phyloP scores from a whole-genome alignment of 495 filamentous ascomycete species.

The Xanthoparmelia taractica region DNA sequence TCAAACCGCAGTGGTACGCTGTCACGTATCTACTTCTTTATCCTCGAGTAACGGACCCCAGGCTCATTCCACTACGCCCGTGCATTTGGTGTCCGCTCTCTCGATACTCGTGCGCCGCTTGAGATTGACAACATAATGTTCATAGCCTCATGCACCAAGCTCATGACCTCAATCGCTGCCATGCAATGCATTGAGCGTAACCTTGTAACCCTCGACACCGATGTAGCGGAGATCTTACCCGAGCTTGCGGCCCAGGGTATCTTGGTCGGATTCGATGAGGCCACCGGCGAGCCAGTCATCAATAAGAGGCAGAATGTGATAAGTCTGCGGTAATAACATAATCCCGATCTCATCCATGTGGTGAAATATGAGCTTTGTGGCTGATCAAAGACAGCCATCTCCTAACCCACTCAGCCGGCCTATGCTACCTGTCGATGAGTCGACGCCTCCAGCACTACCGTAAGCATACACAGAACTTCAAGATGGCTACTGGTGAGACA shows the following conservation, averaged over 20 bases:
- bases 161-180: slow-evolving; percentile 39
- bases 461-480: neutral
- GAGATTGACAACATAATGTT: neutral
- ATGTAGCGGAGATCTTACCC: slow-evolving; percentile 35
- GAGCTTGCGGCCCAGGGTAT: slow-evolving; percentile 36
- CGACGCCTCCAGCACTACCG: slow-evolving; percentile 34
- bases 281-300: slow-evolving; percentile 11
- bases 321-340: neutral
- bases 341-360: neutral
- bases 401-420: slow-evolving; percentile 44
- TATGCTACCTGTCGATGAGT: slow-evolving; percentile 38
- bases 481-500: neutral
- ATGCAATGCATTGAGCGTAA: slow-evolving; percentile 46
- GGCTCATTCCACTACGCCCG: slow-evolving; percentile 14
- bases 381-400: slow-evolving; percentile 22
- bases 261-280: slow-evolving; percentile 30
- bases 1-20: neutral
- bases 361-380: neutral
- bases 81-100: slow-evolving; percentile 13
- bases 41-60: neutral
- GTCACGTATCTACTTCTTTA: no score
- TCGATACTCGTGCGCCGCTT: slow-evolving; percentile 1
- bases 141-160: slow-evolving; percentile 28
- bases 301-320: slow-evolving; percentile 4
- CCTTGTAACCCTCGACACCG: slow-evolving; percentile 35